These are phyloP conservation scores for Penicillium samsonianum DNA, from an alignment of 495 filamentous ascomycete genomes.

Conservation along the genomic window DNA sequence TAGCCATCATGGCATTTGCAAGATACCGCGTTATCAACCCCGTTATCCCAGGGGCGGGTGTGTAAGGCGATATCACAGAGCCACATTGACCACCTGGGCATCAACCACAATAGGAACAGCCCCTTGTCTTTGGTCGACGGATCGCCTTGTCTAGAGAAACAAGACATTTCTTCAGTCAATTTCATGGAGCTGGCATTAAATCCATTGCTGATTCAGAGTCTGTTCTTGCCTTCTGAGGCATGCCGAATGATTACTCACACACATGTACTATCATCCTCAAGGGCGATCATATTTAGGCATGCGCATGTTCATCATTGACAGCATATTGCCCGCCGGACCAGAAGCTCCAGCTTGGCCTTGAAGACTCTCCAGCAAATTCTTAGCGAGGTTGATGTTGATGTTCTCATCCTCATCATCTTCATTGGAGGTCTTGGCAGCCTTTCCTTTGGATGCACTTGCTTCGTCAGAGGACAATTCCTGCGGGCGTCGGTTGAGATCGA, in stretches of 20 bases:
- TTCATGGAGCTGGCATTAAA: background rate
- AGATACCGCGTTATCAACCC: background rate
- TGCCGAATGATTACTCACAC: background rate
- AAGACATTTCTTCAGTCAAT: background rate
- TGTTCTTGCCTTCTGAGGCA: background rate
- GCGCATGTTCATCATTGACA: conserved; percentile 79
- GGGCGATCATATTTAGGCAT: conserved; percentile 73
- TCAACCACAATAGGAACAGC: background rate
- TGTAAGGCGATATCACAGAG: background rate
- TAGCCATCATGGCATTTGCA: background rate
- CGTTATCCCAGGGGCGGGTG: background rate
- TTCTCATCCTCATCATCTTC: conserved; percentile 56
- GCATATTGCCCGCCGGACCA: conserved; percentile 81
- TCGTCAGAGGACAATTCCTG: conserved; percentile 21
- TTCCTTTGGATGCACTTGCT: conserved; percentile 24
- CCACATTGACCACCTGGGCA: background rate
- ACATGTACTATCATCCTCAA: conserved; percentile 3
- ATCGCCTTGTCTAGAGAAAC: background rate
- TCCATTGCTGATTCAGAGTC: background rate
- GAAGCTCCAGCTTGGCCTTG: conserved; percentile 82
- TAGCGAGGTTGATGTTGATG: conserved; percentile 83
- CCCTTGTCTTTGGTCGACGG: background rate
- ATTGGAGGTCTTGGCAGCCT: conserved; percentile 21
- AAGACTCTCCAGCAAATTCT: conserved; percentile 89
- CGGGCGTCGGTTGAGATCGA: conserved; percentile 59